Evolutionary conservation across 2,329 filamentous ascomycete genomes (phyloP).

Genomic region (Mycosphaerella arachidis): DNA sequence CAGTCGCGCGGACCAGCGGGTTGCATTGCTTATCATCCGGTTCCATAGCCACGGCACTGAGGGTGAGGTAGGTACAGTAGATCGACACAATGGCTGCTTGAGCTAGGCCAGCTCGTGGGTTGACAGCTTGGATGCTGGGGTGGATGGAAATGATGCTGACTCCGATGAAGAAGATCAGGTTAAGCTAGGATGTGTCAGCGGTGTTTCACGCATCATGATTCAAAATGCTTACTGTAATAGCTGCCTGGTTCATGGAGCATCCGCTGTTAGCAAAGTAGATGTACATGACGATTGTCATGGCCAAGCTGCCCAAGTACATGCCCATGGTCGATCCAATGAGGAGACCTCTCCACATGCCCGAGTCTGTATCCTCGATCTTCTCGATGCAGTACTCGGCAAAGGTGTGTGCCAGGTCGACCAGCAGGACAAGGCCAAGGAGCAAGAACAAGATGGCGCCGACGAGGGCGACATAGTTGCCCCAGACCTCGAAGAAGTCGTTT

Average conservation of each 20-base stretch:
- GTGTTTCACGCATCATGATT: neutral
- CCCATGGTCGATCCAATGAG: conserved; percentile 86
- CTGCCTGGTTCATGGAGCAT: conserved; percentile 94
- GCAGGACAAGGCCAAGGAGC: conserved; percentile 80
- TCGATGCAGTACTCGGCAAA: conserved; percentile 96
- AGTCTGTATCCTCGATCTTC: conserved; percentile 88
- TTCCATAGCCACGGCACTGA: conserved; percentile 98
- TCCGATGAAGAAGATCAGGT: conserved; percentile 74
- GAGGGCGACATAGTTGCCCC: conserved; percentile 91
- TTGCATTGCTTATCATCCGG: conserved; percentile 94
- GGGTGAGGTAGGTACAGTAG: conserved; percentile 97
- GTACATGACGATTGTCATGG: conserved; percentile 96
- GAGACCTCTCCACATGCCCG: conserved; percentile 74
- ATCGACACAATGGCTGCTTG: conserved; percentile 95
- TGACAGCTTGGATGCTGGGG: conserved; percentile 82
- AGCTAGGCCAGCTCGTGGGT: conserved; percentile 89
- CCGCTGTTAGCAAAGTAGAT: conserved; percentile 80
- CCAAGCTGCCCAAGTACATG: conserved; percentile 88
- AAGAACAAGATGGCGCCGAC: conserved; percentile 88
- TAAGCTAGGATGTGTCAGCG: conserved; percentile 51
- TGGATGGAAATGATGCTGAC: conserved; percentile 85
- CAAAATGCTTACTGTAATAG: conserved; percentile 62
- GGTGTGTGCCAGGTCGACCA: conserved; percentile 91
- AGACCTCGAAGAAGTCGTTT: conserved; percentile 88
- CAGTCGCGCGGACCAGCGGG: conserved; percentile 77